Base-by-base conservation (phyloP, 805 yeast species). In the Torulaspora gathmanii region DNA sequence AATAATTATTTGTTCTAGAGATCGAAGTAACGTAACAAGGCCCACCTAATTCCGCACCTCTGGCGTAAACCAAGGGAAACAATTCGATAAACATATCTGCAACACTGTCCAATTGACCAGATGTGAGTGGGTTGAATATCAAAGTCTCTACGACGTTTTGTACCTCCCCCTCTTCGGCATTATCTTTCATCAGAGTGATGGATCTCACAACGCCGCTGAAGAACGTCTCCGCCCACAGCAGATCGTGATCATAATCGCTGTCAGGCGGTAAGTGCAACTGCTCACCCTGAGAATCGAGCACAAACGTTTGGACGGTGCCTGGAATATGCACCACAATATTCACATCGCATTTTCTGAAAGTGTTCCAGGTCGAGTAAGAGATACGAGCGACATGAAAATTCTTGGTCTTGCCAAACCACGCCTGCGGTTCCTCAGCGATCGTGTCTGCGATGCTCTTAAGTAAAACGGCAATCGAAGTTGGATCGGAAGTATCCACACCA, bases 81-180 rank as follows among this genome's bases (percentile, higher is more conserved):
- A 60, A 45, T 9, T 56, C 47, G 28, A 65, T 64, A 26, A 64
- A 65, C 20, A 53, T 52, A 16, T 64, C 63, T 2, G 65, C 51
- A 3, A 60, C 59, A 27, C 52, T 53, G 44, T 58, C 68, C 13
- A 65, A 46, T 40, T 65, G 60, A 22, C 68, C 67, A 2, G 67
- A 53, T 3, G 57, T 53, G 33, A 93, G 76, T 4, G 97, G 97
- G 56, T 88, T 84, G 45, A 87, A 72, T 47, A 83, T 80, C 53
- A 96, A 77, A 30, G 93, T 83, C 60, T 90, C 95, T 8, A 89
- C 95, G 45, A 93, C 75, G 40, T 78, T 74, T 37, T 74, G 72
- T 57, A 70, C 84, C 68, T 82, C 88, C 41, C 88, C 95, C 41
- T 86, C 88, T 52, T 79, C 86, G 5, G 68, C 48, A 42, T 64